Conservation (phyloP, 108 stramenopile species). For the Cyclotella atomus region DNA sequence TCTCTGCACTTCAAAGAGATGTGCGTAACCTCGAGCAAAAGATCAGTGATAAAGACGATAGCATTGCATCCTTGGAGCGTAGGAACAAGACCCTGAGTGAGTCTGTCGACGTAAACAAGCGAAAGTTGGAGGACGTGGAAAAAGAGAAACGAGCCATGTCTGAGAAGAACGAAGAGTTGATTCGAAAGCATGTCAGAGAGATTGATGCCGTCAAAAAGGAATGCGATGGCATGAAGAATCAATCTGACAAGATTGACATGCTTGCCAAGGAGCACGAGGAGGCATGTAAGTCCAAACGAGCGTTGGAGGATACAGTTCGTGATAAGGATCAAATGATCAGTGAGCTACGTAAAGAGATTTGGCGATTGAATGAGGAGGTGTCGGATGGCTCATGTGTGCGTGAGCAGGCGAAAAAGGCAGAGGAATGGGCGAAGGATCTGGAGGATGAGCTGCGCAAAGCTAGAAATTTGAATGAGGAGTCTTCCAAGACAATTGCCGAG, state of each 20-base stretch:
- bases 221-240: background rate
- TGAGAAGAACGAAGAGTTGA: slow-evolving; percentile 14
- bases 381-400: slow-evolving; percentile 24
- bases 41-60: slow-evolving; percentile 30
- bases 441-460: slow-evolving; percentile 16
- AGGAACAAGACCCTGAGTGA: slow-evolving; percentile 24
- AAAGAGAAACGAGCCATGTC: slow-evolving; percentile 11
- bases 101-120: slow-evolving; percentile 8
- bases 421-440: slow-evolving; percentile 24
- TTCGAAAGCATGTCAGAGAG: slow-evolving; percentile 5
- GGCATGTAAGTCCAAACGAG: slow-evolving; percentile 11
- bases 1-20: slow-evolving; percentile 35
- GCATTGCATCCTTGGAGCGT: slow-evolving; percentile 21
- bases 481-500: slow-evolving; percentile 16
- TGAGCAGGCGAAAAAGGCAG: slow-evolving; percentile 27
- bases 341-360: slow-evolving; percentile 24
- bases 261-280: slow-evolving; percentile 9
- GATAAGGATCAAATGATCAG: slow-evolving; percentile 35
- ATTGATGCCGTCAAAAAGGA: slow-evolving; percentile 11
- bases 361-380: slow-evolving; percentile 38
- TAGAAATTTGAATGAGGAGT: background rate
- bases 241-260: slow-evolving; percentile 6
- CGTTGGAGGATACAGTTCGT: slow-evolving; percentile 16
- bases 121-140: slow-evolving; percentile 14
- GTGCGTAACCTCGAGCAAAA: slow-evolving; percentile 22